Conservation (phyloP, 202 grass and related monocot species). For the Elaeis oleifera region DNA sequence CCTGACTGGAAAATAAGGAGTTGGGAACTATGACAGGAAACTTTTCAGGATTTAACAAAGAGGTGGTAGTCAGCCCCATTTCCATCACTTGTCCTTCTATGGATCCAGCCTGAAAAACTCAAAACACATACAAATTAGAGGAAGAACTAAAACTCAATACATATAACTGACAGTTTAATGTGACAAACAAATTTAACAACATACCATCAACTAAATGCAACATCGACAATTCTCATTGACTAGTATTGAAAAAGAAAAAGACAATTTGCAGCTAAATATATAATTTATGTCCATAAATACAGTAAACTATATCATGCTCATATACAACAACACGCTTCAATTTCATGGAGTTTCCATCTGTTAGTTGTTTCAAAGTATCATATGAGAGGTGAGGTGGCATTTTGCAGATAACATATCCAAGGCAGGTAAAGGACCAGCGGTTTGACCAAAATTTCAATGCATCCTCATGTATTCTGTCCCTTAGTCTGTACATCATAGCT, state of each 20-base stretch:
- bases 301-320: background rate
- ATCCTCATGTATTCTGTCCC: too few species aligned
- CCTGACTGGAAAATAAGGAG: conserved; percentile 94
- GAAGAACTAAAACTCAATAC: background rate
- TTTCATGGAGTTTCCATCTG: too few species aligned
- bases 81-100: conserved; percentile 80
- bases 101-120: conserved; percentile 61
- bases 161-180: too few species aligned
- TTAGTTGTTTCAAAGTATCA: too few species aligned
- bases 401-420: too few species aligned
- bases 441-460: too few species aligned
- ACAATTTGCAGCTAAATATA: background rate
- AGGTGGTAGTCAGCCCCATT: conserved; percentile 81
- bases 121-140: conserved; percentile 7
- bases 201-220: background rate
- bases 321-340: too few species aligned
- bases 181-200: too few species aligned
- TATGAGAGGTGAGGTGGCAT: too few species aligned
- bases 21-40: conserved; percentile 93
- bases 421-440: too few species aligned
- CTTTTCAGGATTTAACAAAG: conserved; percentile 82
- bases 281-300: background rate
- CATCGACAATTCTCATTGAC: conserved; percentile 4
- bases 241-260: background rate
- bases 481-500: too few species aligned